Conservation (phyloP, 345 rosid species). For the Excoecaria agallocha region DNA sequence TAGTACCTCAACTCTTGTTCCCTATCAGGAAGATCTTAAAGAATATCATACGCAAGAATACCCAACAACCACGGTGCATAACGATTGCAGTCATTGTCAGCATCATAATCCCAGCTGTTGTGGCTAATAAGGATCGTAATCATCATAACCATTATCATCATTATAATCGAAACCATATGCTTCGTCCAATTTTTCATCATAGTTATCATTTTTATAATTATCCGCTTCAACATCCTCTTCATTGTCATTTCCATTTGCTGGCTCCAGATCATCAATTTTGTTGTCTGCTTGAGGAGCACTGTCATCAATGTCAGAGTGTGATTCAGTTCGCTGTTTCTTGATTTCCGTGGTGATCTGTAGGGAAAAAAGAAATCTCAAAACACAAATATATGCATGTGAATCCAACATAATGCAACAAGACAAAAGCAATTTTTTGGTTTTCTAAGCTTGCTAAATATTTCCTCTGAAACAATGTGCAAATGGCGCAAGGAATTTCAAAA, state of each 20-base stretch:
- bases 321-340: slow-evolving; percentile 38
- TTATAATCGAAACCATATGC: slow-evolving; percentile 18
- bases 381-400: neutral
- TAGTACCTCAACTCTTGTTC: neutral
- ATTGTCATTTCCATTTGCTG: slow-evolving; percentile 18
- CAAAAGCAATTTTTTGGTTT: neutral
- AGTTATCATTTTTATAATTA: slow-evolving; percentile 6
- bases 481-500: neutral
- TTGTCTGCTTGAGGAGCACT: slow-evolving; percentile 1
- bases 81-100: slow-evolving; percentile 18
- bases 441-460: neutral
- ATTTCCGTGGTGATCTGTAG: slow-evolving; percentile 13
- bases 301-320: slow-evolving; percentile 23
- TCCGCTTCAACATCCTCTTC: slow-evolving; percentile 8
- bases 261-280: slow-evolving; percentile 13
- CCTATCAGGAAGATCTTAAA: neutral
- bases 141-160: slow-evolving; percentile 23
- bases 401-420: neutral
- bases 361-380: neutral
- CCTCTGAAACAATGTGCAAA: neutral
- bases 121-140: neutral
- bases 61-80: neutral
- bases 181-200: slow-evolving; percentile 29
- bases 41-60: neutral
- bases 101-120: neutral